Evolutionary conservation across 1,139 yeast genomes (phyloP).

Genomic region (Protomyces inouyei): DNA sequence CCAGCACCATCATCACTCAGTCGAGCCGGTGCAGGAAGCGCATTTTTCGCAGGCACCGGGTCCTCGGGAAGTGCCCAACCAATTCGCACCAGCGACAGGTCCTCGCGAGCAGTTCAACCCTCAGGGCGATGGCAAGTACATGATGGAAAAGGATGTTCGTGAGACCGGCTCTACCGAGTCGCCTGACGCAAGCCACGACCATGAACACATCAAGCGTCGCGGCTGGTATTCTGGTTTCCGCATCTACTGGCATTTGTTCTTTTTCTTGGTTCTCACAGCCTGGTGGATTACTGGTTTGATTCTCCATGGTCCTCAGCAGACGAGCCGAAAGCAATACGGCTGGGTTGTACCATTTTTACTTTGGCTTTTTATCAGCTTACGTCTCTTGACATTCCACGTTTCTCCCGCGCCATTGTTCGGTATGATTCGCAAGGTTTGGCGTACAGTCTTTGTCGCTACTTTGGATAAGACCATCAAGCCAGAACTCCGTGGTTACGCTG

Average conservation of each 20-base stretch:
- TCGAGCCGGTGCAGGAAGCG: constrained; percentile 17
- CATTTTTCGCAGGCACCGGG: constrained; percentile 10
- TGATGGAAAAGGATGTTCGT: constrained; percentile 3
- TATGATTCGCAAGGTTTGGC: constrained; percentile 45
- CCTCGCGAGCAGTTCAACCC: constrained; percentile 12
- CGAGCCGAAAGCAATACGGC: constrained; percentile 46
- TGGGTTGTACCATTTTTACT: constrained; percentile 64
- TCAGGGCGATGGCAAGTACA: background rate
- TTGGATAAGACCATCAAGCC: constrained; percentile 39
- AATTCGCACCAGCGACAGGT: constrained; percentile 5
- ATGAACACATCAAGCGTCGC: constrained; percentile 1
- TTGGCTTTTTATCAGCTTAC: constrained; percentile 52
- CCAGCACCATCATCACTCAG: constrained; percentile 16
- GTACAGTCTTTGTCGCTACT: constrained; percentile 42
- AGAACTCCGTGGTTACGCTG: constrained; percentile 22
- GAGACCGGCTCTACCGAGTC: constrained; percentile 9
- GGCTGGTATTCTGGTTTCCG: constrained; percentile 25
- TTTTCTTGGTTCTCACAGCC: constrained; percentile 51
- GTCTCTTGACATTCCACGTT: constrained; percentile 54
- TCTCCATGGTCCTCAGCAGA: constrained; percentile 35
- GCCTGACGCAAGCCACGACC: constrained; percentile 1
- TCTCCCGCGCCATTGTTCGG: constrained; percentile 42
- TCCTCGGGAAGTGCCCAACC: constrained; percentile 8
- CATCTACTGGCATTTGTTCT: constrained; percentile 16
- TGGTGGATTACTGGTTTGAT: constrained; percentile 63